phyloP scores from a whole-genome alignment of 2,329 filamentous ascomycete genomes.

The Cryphonectria carpinicola region DNA sequence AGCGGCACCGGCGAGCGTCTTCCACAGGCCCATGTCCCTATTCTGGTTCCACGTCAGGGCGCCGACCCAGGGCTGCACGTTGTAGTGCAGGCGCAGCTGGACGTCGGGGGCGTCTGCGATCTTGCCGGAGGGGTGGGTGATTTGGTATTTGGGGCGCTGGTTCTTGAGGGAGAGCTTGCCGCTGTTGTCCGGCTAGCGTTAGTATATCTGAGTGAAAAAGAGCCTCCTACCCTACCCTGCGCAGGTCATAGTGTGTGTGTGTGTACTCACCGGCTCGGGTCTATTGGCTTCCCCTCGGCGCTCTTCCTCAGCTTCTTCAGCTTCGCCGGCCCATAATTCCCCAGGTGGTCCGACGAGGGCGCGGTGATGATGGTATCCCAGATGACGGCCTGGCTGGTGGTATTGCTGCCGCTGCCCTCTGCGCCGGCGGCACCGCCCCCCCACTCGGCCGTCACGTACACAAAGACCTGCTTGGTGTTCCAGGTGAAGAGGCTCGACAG shows the following conservation, averaged over 20 bases:
- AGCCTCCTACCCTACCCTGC: neutral
- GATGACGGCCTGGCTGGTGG: conserved; percentile 77
- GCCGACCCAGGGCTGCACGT: conserved; percentile 97
- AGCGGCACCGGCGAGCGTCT: conserved; percentile 64
- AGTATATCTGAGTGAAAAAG: neutral
- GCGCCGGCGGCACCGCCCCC: conserved; percentile 47
- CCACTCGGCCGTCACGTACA: conserved; percentile 89
- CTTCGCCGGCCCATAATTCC: conserved; percentile 62
- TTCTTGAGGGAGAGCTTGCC: conserved; percentile 79
- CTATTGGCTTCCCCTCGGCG: conserved; percentile 62
- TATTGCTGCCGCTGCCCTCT: conserved; percentile 39
- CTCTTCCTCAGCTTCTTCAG: conserved; percentile 66
- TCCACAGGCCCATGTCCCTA: conserved; percentile 63
- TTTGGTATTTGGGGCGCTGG: conserved; percentile 94
- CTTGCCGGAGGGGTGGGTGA: conserved; percentile 84
- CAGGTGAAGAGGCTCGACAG: conserved; percentile 92
- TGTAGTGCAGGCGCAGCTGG: conserved; percentile 84
- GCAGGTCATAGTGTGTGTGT: neutral
- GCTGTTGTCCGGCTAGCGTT: conserved; percentile 41
- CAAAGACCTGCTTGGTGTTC: conserved; percentile 99
- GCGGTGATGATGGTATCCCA: conserved; percentile 94
- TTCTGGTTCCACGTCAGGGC: conserved; percentile 78
- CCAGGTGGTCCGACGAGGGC: conserved; percentile 64
- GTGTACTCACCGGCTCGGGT: conserved; percentile 55
- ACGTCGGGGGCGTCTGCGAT: conserved; percentile 76